Conservation (phyloP, 495 filamentous ascomycete genomes). For the Delitschia confertaspora region DNA sequence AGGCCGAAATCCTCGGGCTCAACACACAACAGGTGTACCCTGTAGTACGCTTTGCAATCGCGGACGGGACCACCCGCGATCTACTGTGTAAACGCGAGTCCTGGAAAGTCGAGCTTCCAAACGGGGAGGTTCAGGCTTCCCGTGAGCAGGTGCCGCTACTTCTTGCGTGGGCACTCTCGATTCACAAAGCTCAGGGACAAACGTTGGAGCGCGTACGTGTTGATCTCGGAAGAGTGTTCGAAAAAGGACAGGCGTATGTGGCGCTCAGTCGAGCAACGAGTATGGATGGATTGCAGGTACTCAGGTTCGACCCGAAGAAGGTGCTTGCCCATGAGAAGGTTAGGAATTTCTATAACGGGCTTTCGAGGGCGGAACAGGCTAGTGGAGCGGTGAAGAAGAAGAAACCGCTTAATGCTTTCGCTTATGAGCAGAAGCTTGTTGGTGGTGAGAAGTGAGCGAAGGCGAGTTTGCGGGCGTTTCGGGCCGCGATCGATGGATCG, state of each 20-base stretch:
- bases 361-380: conserved; percentile 47
- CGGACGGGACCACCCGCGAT: conserved; percentile 67
- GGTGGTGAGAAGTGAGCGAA: too few relatives aligned
- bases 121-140: conserved; percentile 84
- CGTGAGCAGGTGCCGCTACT: conserved; percentile 76
- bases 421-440: too few relatives aligned
- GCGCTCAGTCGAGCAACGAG: conserved; percentile 76
- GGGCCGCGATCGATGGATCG: too few relatives aligned
- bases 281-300: conserved; percentile 79
- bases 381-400: conserved; percentile 12
- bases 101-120: conserved; percentile 96
- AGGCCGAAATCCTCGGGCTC: conserved; percentile 28
- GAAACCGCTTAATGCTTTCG: too few relatives aligned
- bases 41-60: conserved; percentile 67
- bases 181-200: conserved; percentile 97
- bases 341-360: conserved; percentile 68
- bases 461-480: too few relatives aligned
- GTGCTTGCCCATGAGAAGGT: conserved; percentile 93
- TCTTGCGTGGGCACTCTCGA: conserved; percentile 90
- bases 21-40: conserved; percentile 51
- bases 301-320: conserved; percentile 79
- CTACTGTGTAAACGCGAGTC: conserved; percentile 76
- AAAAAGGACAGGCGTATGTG: conserved; percentile 87
- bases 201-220: conserved; percentile 93
- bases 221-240: conserved; percentile 83